A percentile compares a stretch with the other conserved stretches of the same genome.
Evolutionary conservation across 345 rosid genomes (phyloP).

Genomic region (Populus pruinosa): DNA sequence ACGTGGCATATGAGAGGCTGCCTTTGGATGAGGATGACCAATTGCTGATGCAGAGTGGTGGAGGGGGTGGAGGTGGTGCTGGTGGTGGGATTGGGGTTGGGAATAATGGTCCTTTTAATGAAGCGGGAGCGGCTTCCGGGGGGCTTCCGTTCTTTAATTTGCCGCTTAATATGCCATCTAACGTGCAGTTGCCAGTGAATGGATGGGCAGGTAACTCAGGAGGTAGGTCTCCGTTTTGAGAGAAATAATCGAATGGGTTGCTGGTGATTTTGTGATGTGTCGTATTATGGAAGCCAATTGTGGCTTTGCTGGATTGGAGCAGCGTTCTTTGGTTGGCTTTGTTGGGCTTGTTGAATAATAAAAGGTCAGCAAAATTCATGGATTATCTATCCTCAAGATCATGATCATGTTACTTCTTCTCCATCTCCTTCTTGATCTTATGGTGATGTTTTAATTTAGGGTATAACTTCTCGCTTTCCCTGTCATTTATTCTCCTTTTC

Average conservation of each 20-base stretch:
- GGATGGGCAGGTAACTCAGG: conserved; percentile 74
- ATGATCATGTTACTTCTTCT: neutral
- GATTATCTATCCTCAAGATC: neutral
- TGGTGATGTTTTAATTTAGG: conserved; percentile 11
- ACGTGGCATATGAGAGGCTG: conserved; percentile 89
- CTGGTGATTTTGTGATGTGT: conserved; percentile 6
- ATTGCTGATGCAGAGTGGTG: conserved; percentile 53
- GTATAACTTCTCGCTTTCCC: neutral
- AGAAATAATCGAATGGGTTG: neutral
- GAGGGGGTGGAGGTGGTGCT: conserved; percentile 38
- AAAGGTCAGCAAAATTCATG: conserved; percentile 25
- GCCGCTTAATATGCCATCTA: conserved; percentile 69
- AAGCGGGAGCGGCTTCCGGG: conserved; percentile 38
- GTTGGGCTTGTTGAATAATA: neutral
- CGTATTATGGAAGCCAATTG: neutral
- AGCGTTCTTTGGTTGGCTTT: neutral
- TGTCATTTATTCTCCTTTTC: neutral
- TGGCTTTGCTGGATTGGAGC: conserved; percentile 1
- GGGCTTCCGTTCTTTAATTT: conserved; percentile 88
- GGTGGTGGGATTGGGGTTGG: conserved; percentile 30
- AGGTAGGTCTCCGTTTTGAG: conserved; percentile 63
- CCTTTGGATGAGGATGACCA: conserved; percentile 90
- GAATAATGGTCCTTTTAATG: conserved; percentile 38
- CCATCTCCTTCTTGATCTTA: conserved; percentile 1
- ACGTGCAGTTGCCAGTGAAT: conserved; percentile 70